Percentiles rank a stretch among this genome's conserved stretches.
phyloP scores from a whole-genome alignment of 352 stramenopile species.

The Globisporangium nodosum region DNA sequence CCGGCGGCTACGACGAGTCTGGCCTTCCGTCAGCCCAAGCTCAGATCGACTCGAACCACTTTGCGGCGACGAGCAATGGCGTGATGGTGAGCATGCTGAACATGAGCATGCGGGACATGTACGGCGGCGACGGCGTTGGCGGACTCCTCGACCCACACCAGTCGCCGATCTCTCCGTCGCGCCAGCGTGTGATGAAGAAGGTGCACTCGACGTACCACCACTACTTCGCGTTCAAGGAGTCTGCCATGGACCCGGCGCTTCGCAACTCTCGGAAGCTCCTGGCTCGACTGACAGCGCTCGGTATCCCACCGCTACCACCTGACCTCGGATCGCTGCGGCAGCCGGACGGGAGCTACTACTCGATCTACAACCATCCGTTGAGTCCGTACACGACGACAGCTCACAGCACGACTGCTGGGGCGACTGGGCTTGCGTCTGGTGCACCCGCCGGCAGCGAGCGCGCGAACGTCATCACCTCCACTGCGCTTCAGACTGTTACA shows the following conservation, averaged over 20 bases:
- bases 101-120: constrained; percentile 78
- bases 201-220: constrained; percentile 58
- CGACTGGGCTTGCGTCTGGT: constrained; percentile 6
- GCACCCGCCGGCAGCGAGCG: constrained; percentile 24
- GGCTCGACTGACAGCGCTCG: constrained; percentile 87
- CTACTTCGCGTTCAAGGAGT: constrained; percentile 75
- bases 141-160: constrained; percentile 46
- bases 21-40: constrained; percentile 3
- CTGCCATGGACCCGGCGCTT: constrained; percentile 76
- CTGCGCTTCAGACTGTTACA: constrained; percentile 16
- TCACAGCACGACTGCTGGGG: constrained; percentile 6
- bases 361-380: constrained; percentile 72
- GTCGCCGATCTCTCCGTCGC: constrained; percentile 48
- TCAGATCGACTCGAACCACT: constrained; percentile 58
- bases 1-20: constrained; percentile 9
- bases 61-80: constrained; percentile 37
- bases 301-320: constrained; percentile 90
- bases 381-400: constrained; percentile 51
- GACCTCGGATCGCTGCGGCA: constrained; percentile 84
- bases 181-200: constrained; percentile 60
- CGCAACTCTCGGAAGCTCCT: constrained; percentile 82
- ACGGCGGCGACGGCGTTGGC: constrained; percentile 57
- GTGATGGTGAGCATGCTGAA: constrained; percentile 79
- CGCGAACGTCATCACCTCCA: constrained; percentile 2
- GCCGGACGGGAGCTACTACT: constrained; percentile 56